Evolutionary conservation across 208 protist genomes (phyloP), one percentile per base, ranked within the genome.

Genomic region (Wallacemonas sp.): DNA sequence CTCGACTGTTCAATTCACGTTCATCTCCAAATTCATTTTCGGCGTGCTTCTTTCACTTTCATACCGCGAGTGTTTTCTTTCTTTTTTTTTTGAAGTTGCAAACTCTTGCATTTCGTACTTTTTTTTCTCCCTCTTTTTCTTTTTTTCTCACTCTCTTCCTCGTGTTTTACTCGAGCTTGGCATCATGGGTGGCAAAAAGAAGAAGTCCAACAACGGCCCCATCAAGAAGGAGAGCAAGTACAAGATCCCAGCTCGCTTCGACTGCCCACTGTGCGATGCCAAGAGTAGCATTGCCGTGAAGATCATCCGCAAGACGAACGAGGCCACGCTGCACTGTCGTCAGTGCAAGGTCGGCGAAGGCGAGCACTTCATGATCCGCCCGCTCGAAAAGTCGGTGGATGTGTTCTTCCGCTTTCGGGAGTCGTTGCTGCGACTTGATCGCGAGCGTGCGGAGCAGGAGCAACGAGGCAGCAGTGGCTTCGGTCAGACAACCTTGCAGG

Each of bases 161-260:
- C 30, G 3, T 58, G 2, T 41, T 30, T 58, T 17, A n/a, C n/a
- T n/a, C n/a, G n/a, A n/a, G n/a, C n/a, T n/a, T n/a, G n/a, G n/a
- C 41, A 58, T 12, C 21, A 96, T 96, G 91, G 91, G 91, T 58
- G 91, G 91, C 32, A 92, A 87, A 34, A 80, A 85, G 36, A 87
- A 88, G 23, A 93, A 93, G 75, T 76, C 88, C 39, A 80, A 57
- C 44, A 87, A 76, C 14, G 85, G 78, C 16, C 84, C 85, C 14
- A 70, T 94, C 65, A 96, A 96, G 70, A 96, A 96, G 74, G 88
- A 93, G 67, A 93, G 91, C 72, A 94, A 93, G 68, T 96, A 96
- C 71, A 96, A 96, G 65, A 94, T 96, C 61, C 91, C 91, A 1
- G 46, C 70, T 1, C 83, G 80, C 48, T 96, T 96, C 71, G 88